Evolutionary conservation across 2,329 filamentous ascomycete species (phyloP).

Genomic region (Teratosphaeriaceae sp.): DNA sequence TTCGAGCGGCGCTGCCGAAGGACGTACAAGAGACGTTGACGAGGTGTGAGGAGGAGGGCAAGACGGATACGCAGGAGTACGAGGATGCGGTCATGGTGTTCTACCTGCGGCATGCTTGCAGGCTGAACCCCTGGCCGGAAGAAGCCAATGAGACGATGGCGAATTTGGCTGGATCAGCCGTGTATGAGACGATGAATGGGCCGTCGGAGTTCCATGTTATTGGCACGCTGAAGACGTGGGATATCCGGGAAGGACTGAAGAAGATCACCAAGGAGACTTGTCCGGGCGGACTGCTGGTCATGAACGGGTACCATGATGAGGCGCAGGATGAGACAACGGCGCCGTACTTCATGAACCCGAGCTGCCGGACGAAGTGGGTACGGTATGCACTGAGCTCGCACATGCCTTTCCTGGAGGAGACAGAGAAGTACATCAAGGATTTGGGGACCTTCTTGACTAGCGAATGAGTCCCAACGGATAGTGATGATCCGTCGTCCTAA

Average conservation of each 20-base stretch:
- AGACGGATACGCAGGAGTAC: slow-evolving; percentile 27
- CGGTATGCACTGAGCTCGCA: slow-evolving; percentile 29
- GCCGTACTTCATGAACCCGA: slow-evolving; percentile 33
- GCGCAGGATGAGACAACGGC: slow-evolving; percentile 29
- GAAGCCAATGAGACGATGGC: slow-evolving; percentile 22
- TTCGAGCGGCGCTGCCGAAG: slow-evolving; percentile 23
- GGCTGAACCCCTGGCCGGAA: slow-evolving; percentile 24
- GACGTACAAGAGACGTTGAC: slow-evolving; percentile 25
- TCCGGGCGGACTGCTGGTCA: slow-evolving; percentile 28
- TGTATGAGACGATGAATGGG: slow-evolving; percentile 31
- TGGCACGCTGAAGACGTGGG: slow-evolving; percentile 37
- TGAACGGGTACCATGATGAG: slow-evolving; percentile 40
- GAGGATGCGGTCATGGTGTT: slow-evolving; percentile 25
- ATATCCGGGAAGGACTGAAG: slow-evolving; percentile 27
- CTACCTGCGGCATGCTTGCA: slow-evolving; percentile 26
- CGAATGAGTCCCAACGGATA: too few relatives aligned
- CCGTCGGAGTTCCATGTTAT: slow-evolving; percentile 30
- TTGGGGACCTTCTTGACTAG: slow-evolving; percentile 27
- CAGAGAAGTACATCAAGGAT: slow-evolving; percentile 29
- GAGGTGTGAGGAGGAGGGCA: slow-evolving; percentile 24
- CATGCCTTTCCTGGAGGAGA: slow-evolving; percentile 34
- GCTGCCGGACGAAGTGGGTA: slow-evolving; percentile 36
- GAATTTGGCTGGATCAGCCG: slow-evolving; percentile 28
- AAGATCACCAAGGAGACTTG: slow-evolving; percentile 33
- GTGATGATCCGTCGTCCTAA: too few relatives aligned